Conservation (phyloP, 2,329 filamentous ascomycete genomes). For the Ophiostoma tasmaniense region DNA sequence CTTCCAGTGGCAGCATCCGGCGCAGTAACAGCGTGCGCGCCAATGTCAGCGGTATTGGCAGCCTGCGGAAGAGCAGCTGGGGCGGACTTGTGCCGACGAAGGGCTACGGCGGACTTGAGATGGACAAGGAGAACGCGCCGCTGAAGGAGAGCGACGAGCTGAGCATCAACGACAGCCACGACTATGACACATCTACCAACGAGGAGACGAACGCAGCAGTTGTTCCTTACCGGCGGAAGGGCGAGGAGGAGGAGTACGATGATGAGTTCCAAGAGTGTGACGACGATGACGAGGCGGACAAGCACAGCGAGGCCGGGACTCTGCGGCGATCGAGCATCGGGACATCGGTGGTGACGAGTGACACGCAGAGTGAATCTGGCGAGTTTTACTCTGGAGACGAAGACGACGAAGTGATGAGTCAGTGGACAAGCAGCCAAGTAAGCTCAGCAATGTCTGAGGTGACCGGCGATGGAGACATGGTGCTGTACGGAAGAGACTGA, state of each 20-base stretch:
- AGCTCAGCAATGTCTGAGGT: conserved; percentile 23
- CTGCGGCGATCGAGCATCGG: conserved; percentile 41
- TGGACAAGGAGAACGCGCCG: conserved; percentile 33
- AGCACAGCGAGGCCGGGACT: conserved; percentile 44
- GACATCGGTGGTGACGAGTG: conserved; percentile 20
- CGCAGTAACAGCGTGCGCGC: conserved; percentile 71
- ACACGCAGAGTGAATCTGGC: conserved; percentile 23
- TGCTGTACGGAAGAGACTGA: conserved; percentile 19
- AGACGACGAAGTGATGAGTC: conserved; percentile 32
- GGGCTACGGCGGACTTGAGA: conserved; percentile 44
- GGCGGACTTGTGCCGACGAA: conserved; percentile 41
- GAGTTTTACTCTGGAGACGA: conserved; percentile 31
- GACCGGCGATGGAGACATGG: conserved; percentile 22
- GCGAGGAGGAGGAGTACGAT: background rate
- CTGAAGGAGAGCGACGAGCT: conserved; percentile 54
- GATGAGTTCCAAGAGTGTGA: conserved; percentile 15
- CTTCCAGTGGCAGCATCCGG: conserved; percentile 55
- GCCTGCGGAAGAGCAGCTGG: conserved; percentile 62
- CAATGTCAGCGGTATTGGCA: conserved; percentile 36
- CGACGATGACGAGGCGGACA: conserved; percentile 27
- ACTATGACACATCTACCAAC: conserved; percentile 11
- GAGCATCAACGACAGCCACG: background rate
- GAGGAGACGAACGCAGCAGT: conserved; percentile 15
- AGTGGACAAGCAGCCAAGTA: conserved; percentile 31
- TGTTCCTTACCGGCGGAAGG: conserved; percentile 10